Base-by-base conservation (phyloP, 768 basidiomycete species). In the Hygrophoropsis aurantiaca region DNA sequence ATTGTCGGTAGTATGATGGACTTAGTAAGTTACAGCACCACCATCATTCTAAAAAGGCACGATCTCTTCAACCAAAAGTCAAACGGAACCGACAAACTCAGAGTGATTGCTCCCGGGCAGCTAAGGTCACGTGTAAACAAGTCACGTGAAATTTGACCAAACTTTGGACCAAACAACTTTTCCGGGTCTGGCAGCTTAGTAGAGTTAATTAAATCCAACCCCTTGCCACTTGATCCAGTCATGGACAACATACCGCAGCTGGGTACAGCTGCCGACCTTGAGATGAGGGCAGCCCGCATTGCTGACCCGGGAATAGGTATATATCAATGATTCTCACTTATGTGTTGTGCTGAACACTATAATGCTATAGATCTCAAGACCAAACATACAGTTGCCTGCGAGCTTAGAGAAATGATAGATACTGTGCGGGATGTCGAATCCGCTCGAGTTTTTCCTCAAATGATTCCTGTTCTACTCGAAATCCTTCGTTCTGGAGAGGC, bases 361-460 rank as follows among this genome's bases (percentile, higher is more conserved):
- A 19, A 20, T 42, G 30, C 33, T 38, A 34, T 55, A 90, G 88
- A 89, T 67, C 75, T 88, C 54, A 80, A 81, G 49, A 80, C 79
- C 3, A 89, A 87, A 66, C 78, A 80, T 64, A 70, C 70, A 3
- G 78, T 82, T n/a, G 86, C 87, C 49, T 78, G 74, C 48, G 90
- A 92, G 62, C 81, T 93, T 49, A 78, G 88, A 47, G 89, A 92
- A 62, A 80, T 84, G 72, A 74, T 93, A 54, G 90, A 93, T 57
- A 82, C 82, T 13, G 79, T 87, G 33, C 76, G 86, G 46, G 90
- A 92, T 50, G 71, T 79, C 15, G 90, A 93, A 53, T 80, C 83
- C 13, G 70, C 77, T 33, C 80, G 84, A 18, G 82, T 83, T 26
- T 73, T 90, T 18, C 82, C 82, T 6, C 80, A 81, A 53, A 82